phyloP scores from a whole-genome alignment of 495 filamentous ascomycete genomes.

The Pyrenula aspistea region DNA sequence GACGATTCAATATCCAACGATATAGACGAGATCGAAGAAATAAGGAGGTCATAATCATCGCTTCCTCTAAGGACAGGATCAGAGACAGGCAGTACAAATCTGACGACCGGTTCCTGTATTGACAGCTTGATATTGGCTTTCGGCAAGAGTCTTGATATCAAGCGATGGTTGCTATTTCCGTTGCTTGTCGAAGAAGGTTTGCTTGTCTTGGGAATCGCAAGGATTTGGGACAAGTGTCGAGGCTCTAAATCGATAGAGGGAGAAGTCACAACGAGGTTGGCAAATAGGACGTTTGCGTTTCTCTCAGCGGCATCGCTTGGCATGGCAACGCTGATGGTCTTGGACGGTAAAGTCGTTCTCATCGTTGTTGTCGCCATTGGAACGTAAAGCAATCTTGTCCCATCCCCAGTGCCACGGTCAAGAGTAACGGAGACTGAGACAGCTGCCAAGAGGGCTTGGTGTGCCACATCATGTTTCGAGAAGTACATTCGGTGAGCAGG shows the following conservation, averaged over 20 bases:
- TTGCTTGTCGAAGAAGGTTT: constrained; percentile 23
- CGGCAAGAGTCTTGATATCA: constrained; percentile 84
- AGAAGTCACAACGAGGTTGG: constrained; percentile 90
- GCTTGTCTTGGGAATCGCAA: constrained; percentile 51
- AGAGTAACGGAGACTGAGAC: constrained; percentile 86
- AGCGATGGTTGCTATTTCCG: constrained; percentile 40
- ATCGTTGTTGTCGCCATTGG: constrained; percentile 97
- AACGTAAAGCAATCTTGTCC: constrained; percentile 81
- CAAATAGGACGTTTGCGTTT: constrained; percentile 93
- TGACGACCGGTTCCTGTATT: constrained; percentile 87
- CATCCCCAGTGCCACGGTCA: constrained; percentile 73
- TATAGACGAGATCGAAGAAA: constrained; percentile 84
- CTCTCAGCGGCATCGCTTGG: constrained; percentile 68
- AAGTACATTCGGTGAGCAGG: constrained; percentile 99
- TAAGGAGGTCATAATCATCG: constrained; percentile 83
- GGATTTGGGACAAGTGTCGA: constrained; percentile 72
- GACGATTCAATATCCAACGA: constrained; percentile 88
- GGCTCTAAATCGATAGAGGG: constrained; percentile 94
- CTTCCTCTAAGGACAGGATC: constrained; percentile 40
- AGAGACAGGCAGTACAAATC: constrained; percentile 70
- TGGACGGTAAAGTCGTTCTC: constrained; percentile 88
- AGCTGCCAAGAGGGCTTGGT: constrained; percentile 86
- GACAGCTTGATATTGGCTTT: constrained; percentile 94
- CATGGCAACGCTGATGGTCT: constrained; percentile 71
- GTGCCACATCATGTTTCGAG: constrained; percentile 79